Evolutionary conservation across 192 early-diverging fungal species (phyloP).

Genomic region (Funneliformis geosporum): DNA sequence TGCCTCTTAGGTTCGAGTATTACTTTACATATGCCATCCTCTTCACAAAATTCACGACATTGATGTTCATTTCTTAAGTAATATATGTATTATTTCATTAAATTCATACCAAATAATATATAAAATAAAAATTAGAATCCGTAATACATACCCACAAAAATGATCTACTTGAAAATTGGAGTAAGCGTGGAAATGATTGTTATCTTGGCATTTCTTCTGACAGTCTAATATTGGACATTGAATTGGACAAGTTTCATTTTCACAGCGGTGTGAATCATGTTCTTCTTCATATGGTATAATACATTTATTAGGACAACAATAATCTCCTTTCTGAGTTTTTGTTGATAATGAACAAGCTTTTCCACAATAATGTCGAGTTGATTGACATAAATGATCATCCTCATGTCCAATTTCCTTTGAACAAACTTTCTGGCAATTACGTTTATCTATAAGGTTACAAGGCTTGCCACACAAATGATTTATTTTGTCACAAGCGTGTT

Average conservation of each 20-base stretch:
- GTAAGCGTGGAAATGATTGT: conserved; percentile 26
- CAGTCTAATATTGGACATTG: conserved; percentile 16
- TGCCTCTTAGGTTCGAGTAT: conserved; percentile 5
- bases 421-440: conserved; percentile 29
- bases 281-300: conserved; percentile 19
- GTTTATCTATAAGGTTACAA: conserved; percentile 1
- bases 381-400: conserved; percentile 25
- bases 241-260: conserved; percentile 24
- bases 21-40: conserved; percentile 26
- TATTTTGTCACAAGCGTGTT: conserved; percentile 23
- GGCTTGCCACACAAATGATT: conserved; percentile 13
- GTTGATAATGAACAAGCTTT: conserved; percentile 26
- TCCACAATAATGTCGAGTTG: conserved; percentile 36
- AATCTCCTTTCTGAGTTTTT: neutral
- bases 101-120: too few relatives aligned
- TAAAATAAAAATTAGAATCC: neutral
- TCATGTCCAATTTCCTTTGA: conserved; percentile 30
- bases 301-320: conserved; percentile 22
- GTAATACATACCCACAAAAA: conserved; percentile 30
- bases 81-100: neutral
- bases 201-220: neutral
- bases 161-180: neutral
- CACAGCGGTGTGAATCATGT: conserved; percentile 18
- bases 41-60: conserved; percentile 22
- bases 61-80: conserved; percentile 25